A percentile compares a stretch with the other conserved stretches of the same genome.
Conservation (phyloP, 1,284 basidiomycete species). For the Paramarasmius palmivorus region DNA sequence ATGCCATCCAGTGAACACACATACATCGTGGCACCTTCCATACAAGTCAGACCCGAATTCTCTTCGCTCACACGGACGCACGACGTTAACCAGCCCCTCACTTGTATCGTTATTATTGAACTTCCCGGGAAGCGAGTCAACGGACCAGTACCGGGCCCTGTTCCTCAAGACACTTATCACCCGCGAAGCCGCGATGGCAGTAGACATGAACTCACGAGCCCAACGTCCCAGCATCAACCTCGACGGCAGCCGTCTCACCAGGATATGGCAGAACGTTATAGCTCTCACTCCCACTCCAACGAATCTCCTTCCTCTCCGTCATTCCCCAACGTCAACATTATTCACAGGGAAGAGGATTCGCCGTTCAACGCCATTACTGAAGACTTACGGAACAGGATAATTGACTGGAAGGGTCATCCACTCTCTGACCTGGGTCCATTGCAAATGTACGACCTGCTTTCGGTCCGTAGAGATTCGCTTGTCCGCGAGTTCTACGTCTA, state of each 20-base stretch:
- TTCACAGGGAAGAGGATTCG: slow-evolving; percentile 15
- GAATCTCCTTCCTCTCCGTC: slow-evolving; percentile 2
- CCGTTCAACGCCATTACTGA: slow-evolving; percentile 80
- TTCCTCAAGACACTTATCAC: slow-evolving; percentile 49
- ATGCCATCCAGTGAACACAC: slow-evolving; percentile 45
- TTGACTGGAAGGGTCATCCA: slow-evolving; percentile 94
- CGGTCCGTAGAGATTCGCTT: slow-evolving; percentile 83
- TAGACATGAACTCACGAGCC: slow-evolving; percentile 28
- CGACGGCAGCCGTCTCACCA: slow-evolving; percentile 26
- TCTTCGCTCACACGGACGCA: slow-evolving; percentile 72
- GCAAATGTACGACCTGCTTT: slow-evolving; percentile 89
- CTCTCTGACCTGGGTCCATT: slow-evolving; percentile 84
- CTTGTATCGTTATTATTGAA: slow-evolving; percentile 89
- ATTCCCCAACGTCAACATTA: slow-evolving; percentile 2
- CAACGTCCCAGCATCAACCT: slow-evolving; percentile 24
- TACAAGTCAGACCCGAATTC: slow-evolving; percentile 89
- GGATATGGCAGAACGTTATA: slow-evolving; percentile 5
- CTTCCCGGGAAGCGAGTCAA: slow-evolving; percentile 71
- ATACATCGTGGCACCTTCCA: slow-evolving; percentile 84
- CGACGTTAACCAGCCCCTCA: slow-evolving; percentile 79
- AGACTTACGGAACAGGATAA: slow-evolving; percentile 85
- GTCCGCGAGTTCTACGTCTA: slow-evolving; percentile 94
- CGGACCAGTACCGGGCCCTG: slow-evolving; percentile 58
- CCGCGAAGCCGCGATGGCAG: slow-evolving; percentile 28
- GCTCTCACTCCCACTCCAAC: neutral